A percentile compares a stretch with the other conserved stretches of the same genome.
Conservation (phyloP, 106 monocot genomes). For the Chionographis japonica region DNA sequence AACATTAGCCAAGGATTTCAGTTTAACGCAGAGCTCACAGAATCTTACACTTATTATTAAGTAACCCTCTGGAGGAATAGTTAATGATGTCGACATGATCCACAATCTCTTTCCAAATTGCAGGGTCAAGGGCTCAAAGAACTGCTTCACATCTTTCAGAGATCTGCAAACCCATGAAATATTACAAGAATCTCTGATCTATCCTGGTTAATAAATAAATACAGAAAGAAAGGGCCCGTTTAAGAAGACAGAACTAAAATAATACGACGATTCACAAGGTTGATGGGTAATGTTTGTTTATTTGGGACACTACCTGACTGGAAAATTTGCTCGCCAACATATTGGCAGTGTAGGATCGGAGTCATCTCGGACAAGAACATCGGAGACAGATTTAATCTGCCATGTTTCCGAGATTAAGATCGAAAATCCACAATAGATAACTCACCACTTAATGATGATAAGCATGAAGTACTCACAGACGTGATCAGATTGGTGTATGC, state of each 20-base stretch:
- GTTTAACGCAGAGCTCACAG: not conserved
- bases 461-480: slow-evolving; percentile 30
- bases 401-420: slow-evolving; percentile 7
- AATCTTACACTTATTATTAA: slow-evolving; percentile 65
- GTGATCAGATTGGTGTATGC: slow-evolving; percentile 47
- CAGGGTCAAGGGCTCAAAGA: slow-evolving; percentile 70
- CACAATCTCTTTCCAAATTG: slow-evolving; percentile 65
- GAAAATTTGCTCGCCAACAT: slow-evolving; percentile 58
- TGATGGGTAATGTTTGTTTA: not conserved
- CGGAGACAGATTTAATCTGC: slow-evolving; percentile 49
- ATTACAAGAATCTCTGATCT: not conserved
- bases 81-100: slow-evolving; percentile 41
- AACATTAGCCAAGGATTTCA: not conserved
- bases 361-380: slow-evolving; percentile 44
- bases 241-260: too few species aligned
- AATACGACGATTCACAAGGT: too few species aligned
- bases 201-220: too few species aligned
- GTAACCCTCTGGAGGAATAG: slow-evolving; percentile 77
- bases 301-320: slow-evolving; percentile 38
- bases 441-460: not conserved
- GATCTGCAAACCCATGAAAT: slow-evolving; percentile 41
- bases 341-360: slow-evolving; percentile 63
- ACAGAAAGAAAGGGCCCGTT: too few species aligned
- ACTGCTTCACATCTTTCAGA: slow-evolving; percentile 54
- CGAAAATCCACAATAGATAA: not conserved